These are phyloP conservation scores for Penicillium dipodomyicola DNA, from an alignment of 495 filamentous ascomycete genomes.

Conservation along the genomic window DNA sequence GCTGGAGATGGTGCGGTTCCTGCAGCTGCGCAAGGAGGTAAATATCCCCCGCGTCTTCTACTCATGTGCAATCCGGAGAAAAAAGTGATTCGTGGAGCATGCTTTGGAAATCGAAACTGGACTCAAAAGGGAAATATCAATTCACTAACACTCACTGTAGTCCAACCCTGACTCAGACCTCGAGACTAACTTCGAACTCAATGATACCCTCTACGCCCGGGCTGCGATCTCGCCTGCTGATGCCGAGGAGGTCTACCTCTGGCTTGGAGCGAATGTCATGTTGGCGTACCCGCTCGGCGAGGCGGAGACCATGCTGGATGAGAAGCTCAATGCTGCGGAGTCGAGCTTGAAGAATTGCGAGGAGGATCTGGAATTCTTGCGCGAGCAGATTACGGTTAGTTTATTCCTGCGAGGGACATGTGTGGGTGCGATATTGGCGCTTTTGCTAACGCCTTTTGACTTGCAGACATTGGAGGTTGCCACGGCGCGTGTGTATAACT, in stretches of 20 bases:
- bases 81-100: neutral
- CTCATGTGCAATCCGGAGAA: neutral
- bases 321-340: slow-evolving; percentile 78
- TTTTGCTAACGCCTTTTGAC: slow-evolving; percentile 2
- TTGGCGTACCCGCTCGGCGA: slow-evolving; percentile 87
- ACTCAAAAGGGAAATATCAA: neutral
- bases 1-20: slow-evolving; percentile 85
- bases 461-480: slow-evolving; percentile 91
- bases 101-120: neutral
- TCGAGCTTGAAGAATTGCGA: slow-evolving; percentile 79
- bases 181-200: slow-evolving; percentile 91
- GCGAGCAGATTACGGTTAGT: slow-evolving; percentile 92
- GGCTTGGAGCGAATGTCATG: slow-evolving; percentile 99
- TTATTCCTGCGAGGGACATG: neutral
- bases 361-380: slow-evolving; percentile 93
- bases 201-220: slow-evolving; percentile 92
- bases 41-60: neutral
- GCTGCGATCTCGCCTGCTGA: slow-evolving; percentile 76
- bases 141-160: slow-evolving; percentile 8
- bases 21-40: slow-evolving; percentile 53
- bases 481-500: slow-evolving; percentile 96
- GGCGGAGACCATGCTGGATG: slow-evolving; percentile 72
- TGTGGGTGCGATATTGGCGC: neutral
- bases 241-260: slow-evolving; percentile 92
- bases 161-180: slow-evolving; percentile 42